These are phyloP conservation scores for Candida ovalis DNA, from an alignment of 805 yeast species.

Conservation along the genomic window DNA sequence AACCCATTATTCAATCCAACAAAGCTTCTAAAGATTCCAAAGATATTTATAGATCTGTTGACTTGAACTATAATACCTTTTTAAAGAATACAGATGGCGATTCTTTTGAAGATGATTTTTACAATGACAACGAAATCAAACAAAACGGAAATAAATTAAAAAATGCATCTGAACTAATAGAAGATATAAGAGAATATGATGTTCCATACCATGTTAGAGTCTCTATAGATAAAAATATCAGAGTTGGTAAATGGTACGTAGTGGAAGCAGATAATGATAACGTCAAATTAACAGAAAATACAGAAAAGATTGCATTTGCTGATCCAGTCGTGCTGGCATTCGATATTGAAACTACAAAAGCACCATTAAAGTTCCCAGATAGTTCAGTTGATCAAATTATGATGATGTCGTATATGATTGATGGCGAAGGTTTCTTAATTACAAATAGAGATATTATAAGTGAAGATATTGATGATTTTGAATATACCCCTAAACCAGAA, in stretches of 20 bases:
- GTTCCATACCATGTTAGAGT: slow-evolving; percentile 97
- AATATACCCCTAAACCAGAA: slow-evolving; percentile 96
- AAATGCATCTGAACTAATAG: slow-evolving; percentile 63
- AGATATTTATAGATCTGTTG: slow-evolving; percentile 62
- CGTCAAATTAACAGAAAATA: slow-evolving; percentile 52
- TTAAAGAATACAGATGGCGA: slow-evolving; percentile 29
- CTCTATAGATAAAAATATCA: slow-evolving; percentile 79
- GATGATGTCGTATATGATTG: slow-evolving; percentile 99
- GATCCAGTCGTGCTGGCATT: slow-evolving; percentile 96
- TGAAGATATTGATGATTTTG: slow-evolving; percentile 94
- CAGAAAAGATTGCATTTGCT: slow-evolving; percentile 85
- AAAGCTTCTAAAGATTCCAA: slow-evolving; percentile 55
- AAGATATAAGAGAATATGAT: slow-evolving; percentile 88
- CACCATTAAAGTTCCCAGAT: slow-evolving; percentile 95
- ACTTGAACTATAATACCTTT: slow-evolving; percentile 34
- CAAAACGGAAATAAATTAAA: slow-evolving; percentile 14
- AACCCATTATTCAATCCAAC: slow-evolving; percentile 70
- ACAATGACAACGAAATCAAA: slow-evolving; percentile 17
- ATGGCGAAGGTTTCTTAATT: slow-evolving; percentile 91
- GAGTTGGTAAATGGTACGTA: slow-evolving; percentile 96
- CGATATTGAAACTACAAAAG: slow-evolving; percentile 96
- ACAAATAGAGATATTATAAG: slow-evolving; percentile 93
- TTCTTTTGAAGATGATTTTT: slow-evolving; percentile 27
- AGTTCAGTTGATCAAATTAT: slow-evolving; percentile 85
- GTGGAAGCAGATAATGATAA: slow-evolving; percentile 62